Base-by-base conservation (phyloP, 1,284 basidiomycete species). In the Fomitiporia mediterranea region DNA sequence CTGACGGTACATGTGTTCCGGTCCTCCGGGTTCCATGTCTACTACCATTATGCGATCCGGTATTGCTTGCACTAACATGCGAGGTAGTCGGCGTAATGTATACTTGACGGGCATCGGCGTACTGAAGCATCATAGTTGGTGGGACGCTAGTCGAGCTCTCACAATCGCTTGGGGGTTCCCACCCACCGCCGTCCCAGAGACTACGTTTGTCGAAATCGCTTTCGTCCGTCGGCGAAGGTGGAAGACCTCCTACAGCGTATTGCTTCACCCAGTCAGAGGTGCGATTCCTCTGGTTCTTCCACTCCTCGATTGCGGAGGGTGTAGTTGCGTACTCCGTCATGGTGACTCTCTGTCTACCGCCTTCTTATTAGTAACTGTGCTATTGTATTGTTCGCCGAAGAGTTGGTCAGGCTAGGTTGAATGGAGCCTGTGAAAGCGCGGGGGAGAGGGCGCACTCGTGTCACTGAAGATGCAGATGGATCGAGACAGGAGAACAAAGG, bases 301-400 rank as follows among this genome's bases (percentile, higher is more conserved):
- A 84, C 64, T 81, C 76, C 49, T 75, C 75, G 51, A 80, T 70
- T 40, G 80, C 79, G 59, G 81, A 78, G 4, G 83, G 77, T 43
- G 80, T 80, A 39, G 77, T 73, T 0, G 79, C 77, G 69, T 83
- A 84, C 71, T 85, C 84, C 53, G 84, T 84, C 84, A 88, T 86
- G 21, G 17, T 35, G 2, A 27, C 46, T 17, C 23, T 23, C 7
- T 7, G 21, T 17, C 30, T 8, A 9, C 47, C 13, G 4, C 2
- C 25, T 28, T 49, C 21, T 35, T 49, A 32, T 49, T 17, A 28
- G 47, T 2, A 38, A n/a, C 9, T 38, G 35, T 9, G 35, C 37
- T 30, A 50, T 39, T 50, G 48, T 35, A 50, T 30, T 39, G 48
- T 4, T 35, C n/a, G n/a, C 32, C 19, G 27, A 7, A n/a, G 6